Evolutionary conservation across 2,329 filamentous ascomycete species (phyloP), one percentile per base, ranked within the genome.

Genomic region (Penicillium nordicum): DNA sequence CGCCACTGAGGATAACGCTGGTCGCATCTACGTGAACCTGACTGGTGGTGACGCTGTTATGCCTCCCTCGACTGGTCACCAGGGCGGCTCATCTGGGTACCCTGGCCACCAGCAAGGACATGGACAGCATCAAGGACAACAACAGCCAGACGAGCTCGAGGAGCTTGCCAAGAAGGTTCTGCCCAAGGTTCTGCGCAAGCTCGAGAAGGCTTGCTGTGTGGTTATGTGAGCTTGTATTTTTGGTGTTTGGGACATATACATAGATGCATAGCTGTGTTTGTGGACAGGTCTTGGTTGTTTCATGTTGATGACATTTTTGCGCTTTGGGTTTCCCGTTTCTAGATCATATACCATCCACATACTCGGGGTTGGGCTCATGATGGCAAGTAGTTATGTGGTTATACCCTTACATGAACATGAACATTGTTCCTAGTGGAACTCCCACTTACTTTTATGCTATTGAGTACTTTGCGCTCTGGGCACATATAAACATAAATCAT

Each of bases 1-100:
- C 74, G 77, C 82, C 55, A 95, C 91, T 1, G 94, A 97, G 78
- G 87, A 89, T 47, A 97, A 99, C 66, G 88, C 88, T 9, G 94
- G 94, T 0, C 80, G 92, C 16, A 92, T 99, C 41, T 96, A 90
- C 70, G 85, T 97, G 59, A 89, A 97, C 70, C 79, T 97, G 61
- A 85, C 88, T 63, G 91, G 92, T 53, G 89, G 87, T 12, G 79
- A 84, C 47, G 85, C 84, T 3, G 69, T 76, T 40, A 76, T 75
- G 73, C 79, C 78, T 12, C 48, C 62, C 0, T 58, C 62, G 44
- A 62, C 57, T 23, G 74, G 82, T 40, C 74, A 78, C 43, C 68
- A 72, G 1, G 49, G 46, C 23, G 34, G 48, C 16, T 36, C 29
- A 7, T 6, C 18, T 36, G 49, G 49, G 7, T 44, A 51, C 38